These are phyloP conservation scores for Pichia phayaonensis DNA, from an alignment of 805 yeast genomes.

Conservation along the genomic window DNA sequence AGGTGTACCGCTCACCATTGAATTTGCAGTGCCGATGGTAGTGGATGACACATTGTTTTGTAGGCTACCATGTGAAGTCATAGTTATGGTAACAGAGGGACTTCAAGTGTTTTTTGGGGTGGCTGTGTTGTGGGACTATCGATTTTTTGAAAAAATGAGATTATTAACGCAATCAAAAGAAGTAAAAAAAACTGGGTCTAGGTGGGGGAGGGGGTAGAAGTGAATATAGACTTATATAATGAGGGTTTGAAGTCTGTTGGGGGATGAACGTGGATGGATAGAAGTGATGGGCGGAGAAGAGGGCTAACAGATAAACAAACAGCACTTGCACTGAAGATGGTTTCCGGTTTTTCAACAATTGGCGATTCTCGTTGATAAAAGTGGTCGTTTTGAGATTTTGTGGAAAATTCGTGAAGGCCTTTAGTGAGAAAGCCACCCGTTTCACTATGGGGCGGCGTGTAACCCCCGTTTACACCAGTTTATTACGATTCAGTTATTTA, in stretches of 20 bases:
- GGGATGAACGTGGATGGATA: not conserved
- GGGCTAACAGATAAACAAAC: not conserved
- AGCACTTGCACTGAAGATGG: not conserved
- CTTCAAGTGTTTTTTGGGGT: not conserved
- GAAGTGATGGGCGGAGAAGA: not conserved
- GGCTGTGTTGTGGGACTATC: not conserved
- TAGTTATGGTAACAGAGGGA: not conserved
- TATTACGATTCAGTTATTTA: not conserved
- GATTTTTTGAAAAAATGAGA: not conserved
- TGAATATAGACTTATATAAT: not conserved
- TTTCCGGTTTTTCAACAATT: not conserved
- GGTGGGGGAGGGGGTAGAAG: too few relatives aligned
- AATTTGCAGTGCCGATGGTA: not conserved
- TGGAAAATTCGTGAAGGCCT: too few relatives aligned
- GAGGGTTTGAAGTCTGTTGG: not conserved
- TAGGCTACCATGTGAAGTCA: not conserved
- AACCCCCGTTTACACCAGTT: not conserved
- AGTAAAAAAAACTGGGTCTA: not conserved
- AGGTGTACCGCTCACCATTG: not conserved
- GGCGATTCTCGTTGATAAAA: not conserved
- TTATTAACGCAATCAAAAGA: not conserved
- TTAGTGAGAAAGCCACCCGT: too few relatives aligned
- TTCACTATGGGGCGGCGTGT: too few relatives aligned
- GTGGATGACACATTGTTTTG: not conserved
- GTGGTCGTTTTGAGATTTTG: not conserved